Evolutionary conservation across 2,329 filamentous ascomycete genomes (phyloP).

Genomic region (Colletotrichum camelliae): DNA sequence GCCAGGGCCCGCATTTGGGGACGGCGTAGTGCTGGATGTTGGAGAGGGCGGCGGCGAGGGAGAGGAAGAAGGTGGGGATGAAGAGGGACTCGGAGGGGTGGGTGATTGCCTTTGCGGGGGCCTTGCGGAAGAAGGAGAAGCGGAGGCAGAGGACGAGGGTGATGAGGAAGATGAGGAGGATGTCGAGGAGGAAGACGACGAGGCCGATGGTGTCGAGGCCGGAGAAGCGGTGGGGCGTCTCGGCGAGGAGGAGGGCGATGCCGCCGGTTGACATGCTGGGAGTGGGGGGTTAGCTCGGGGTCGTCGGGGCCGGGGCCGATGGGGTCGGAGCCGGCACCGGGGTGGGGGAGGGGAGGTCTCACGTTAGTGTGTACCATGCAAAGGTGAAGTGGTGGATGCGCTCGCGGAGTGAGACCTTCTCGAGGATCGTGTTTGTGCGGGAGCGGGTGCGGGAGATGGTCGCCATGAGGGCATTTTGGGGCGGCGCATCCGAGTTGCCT

Average conservation of each 20-base stretch:
- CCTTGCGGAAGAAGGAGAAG: constrained; percentile 51
- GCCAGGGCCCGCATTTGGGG: constrained; percentile 49
- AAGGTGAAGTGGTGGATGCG: constrained; percentile 47
- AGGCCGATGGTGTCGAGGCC: constrained; percentile 59
- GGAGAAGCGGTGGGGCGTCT: constrained; percentile 57
- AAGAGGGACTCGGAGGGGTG: constrained; percentile 64
- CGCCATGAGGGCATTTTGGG: constrained; percentile 4
- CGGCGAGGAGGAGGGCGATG: constrained; percentile 57
- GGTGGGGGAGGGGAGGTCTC: neutral
- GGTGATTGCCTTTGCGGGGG: constrained; percentile 47
- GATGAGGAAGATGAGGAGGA: constrained; percentile 58
- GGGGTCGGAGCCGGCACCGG: neutral
- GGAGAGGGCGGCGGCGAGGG: constrained; percentile 63
- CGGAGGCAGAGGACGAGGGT: constrained; percentile 51
- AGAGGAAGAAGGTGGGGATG: constrained; percentile 67
- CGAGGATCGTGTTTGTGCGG: constrained; percentile 16
- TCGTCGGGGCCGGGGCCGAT: neutral
- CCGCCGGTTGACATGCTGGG: constrained; percentile 40
- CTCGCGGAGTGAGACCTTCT: constrained; percentile 25
- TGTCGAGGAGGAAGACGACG: constrained; percentile 61
- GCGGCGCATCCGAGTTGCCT: neutral
- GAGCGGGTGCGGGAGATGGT: constrained; percentile 12
- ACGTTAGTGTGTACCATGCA: constrained; percentile 60
- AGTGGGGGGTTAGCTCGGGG: neutral
- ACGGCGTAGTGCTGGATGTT: constrained; percentile 57